A percentile compares a stretch with the other conserved stretches of the same genome.
phyloP scores from a whole-genome alignment of 1,284 basidiomycete species.

The Xerocomus minutiporus region DNA sequence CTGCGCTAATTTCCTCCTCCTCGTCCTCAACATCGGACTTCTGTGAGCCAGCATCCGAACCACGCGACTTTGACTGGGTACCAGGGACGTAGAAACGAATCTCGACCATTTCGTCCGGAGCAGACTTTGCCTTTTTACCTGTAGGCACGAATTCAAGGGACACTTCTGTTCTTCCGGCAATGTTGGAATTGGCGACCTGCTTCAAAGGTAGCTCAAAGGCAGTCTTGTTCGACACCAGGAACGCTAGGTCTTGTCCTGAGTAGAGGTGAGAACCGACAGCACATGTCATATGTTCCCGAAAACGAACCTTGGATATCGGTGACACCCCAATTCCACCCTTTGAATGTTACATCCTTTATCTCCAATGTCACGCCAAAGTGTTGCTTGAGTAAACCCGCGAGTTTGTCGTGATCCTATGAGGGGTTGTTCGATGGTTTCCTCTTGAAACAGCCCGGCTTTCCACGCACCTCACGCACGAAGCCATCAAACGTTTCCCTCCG shows the following conservation, averaged over 20 bases:
- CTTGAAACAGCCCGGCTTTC: background rate
- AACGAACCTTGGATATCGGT: slow-evolving; percentile 86
- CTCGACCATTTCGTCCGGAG: slow-evolving; percentile 89
- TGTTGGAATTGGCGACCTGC: slow-evolving; percentile 94
- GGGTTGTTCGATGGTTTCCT: slow-evolving; percentile 1
- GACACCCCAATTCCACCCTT: slow-evolving; percentile 99
- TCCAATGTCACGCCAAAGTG: slow-evolving; percentile 86
- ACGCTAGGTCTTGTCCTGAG: slow-evolving; percentile 83
- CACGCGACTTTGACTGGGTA: slow-evolving; percentile 61
- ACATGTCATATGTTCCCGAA: slow-evolving; percentile 6
- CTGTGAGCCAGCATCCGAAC: slow-evolving; percentile 73
- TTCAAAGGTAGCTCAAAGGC: slow-evolving; percentile 89
- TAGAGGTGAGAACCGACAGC: slow-evolving; percentile 3
- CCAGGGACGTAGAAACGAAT: slow-evolving; percentile 97
- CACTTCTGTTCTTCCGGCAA: slow-evolving; percentile 95
- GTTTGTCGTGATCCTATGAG: slow-evolving; percentile 74
- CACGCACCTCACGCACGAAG: slow-evolving; percentile 79
- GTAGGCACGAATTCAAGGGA: slow-evolving; percentile 85
- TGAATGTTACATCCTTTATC: slow-evolving; percentile 81
- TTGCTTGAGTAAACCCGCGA: slow-evolving; percentile 73
- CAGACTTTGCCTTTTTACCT: slow-evolving; percentile 44
- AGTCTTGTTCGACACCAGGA: slow-evolving; percentile 86
- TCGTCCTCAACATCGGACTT: slow-evolving; percentile 69
- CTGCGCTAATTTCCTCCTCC: slow-evolving; percentile 78
- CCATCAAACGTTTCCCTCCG: slow-evolving; percentile 88